Evolutionary conservation across 108 stramenopile species (phyloP).

Genomic region (Poteriospumella lacustris): DNA sequence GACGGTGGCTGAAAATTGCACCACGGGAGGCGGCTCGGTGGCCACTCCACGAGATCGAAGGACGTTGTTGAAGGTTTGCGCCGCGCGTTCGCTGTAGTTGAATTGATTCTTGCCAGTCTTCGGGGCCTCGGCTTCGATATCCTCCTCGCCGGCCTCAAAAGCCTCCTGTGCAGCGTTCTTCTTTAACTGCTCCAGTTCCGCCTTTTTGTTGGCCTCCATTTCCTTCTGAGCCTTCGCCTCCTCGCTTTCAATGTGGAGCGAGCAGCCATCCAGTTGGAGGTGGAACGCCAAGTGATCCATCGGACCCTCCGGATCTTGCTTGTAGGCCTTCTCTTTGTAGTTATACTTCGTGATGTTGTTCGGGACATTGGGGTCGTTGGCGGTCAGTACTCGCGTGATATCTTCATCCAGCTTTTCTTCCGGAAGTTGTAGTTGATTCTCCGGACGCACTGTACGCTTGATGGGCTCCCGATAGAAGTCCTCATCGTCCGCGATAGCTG

Average conservation of each 20-base stretch:
- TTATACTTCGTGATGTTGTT: constrained; percentile 71
- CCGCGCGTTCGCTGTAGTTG: constrained; percentile 76
- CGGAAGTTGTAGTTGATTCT: constrained; percentile 49
- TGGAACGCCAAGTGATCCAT: constrained; percentile 69
- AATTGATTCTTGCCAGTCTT: constrained; percentile 70
- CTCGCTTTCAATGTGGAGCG: constrained; percentile 56
- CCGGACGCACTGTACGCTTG: constrained; percentile 23
- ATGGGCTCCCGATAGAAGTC: constrained; percentile 25
- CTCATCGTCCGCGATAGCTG: not conserved
- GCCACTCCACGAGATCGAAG: constrained; percentile 56
- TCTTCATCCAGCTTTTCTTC: constrained; percentile 65
- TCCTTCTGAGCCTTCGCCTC: constrained; percentile 51
- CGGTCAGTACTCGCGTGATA: constrained; percentile 65
- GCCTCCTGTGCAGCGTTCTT: constrained; percentile 47
- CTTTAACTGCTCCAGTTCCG: constrained; percentile 29
- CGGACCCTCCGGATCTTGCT: constrained; percentile 66
- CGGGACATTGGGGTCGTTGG: constrained; percentile 65
- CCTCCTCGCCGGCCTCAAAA: constrained; percentile 37
- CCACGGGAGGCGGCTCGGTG: constrained; percentile 70
- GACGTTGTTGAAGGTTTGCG: constrained; percentile 69
- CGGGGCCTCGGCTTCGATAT: constrained; percentile 35
- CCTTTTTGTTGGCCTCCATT: constrained; percentile 23
- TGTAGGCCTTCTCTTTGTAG: constrained; percentile 66
- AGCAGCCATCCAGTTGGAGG: constrained; percentile 56
- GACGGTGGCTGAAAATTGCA: constrained; percentile 55